phyloP scores from a whole-genome alignment of 345 rosid genomes.

The Acer saccharum region DNA sequence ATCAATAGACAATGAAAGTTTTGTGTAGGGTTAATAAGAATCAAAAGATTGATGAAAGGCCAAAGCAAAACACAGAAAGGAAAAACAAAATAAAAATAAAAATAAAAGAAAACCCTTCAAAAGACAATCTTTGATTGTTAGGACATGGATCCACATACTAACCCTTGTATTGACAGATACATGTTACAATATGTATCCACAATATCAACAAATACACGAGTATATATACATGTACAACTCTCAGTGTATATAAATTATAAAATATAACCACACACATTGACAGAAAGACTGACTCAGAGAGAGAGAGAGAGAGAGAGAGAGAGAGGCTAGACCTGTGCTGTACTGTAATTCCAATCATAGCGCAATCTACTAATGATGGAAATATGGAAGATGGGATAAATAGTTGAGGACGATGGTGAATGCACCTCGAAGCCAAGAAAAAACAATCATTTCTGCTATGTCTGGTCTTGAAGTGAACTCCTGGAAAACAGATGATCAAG shows the following conservation, averaged over 20 bases:
- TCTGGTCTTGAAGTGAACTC: slow-evolving; percentile 95
- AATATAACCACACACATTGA: too few relatives aligned
- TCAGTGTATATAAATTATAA: background rate
- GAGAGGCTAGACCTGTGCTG: slow-evolving; percentile 76
- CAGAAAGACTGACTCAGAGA: too few relatives aligned
- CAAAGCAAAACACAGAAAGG: background rate
- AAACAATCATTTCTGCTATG: slow-evolving; percentile 96
- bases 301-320: too few relatives aligned
- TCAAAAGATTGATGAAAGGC: background rate
- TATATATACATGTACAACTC: background rate
- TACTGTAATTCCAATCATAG: slow-evolving; percentile 84
- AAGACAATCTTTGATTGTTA: background rate
- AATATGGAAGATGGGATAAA: slow-evolving; percentile 83
- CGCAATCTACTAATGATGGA: slow-evolving; percentile 76
- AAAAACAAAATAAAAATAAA: too few relatives aligned
- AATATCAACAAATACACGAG: background rate
- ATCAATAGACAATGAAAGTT: background rate
- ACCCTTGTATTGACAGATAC: too few relatives aligned
- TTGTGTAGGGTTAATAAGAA: background rate
- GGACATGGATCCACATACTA: too few relatives aligned
- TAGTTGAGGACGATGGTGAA: slow-evolving; percentile 88
- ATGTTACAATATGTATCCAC: background rate
- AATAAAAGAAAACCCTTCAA: background rate
- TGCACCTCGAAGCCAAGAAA: slow-evolving; percentile 91
- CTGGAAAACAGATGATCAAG: slow-evolving; percentile 46